A percentile compares a stretch with the other conserved stretches of the same genome.
phyloP scores from a whole-genome alignment of 73 alveolate species.

The Paramecium tetraurelia region DNA sequence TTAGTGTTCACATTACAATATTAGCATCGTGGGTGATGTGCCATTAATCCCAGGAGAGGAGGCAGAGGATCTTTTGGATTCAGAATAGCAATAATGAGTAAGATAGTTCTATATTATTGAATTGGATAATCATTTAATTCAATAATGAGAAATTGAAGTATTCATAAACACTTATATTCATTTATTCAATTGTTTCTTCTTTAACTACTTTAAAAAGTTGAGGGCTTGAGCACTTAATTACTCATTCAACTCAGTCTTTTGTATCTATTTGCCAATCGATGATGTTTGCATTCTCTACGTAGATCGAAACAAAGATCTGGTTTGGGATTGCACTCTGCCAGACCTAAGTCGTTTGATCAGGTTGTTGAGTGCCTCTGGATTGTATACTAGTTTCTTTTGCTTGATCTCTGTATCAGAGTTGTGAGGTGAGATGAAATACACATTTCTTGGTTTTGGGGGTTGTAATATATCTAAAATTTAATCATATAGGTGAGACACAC shows the following conservation, averaged over 20 bases:
- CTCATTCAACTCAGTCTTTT: not conserved
- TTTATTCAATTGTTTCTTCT: not conserved
- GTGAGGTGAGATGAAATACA: not conserved
- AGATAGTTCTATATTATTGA: not conserved
- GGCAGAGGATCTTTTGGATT: not conserved
- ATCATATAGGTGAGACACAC: not conserved
- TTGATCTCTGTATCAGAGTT: not conserved
- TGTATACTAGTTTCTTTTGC: not conserved
- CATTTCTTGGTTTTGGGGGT: not conserved
- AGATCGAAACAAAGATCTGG: not conserved
- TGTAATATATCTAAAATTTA: not conserved
- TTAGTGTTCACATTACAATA: not conserved
- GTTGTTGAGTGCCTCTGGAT: conserved; percentile 4
- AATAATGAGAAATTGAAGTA: not conserved
- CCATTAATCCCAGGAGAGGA: not conserved
- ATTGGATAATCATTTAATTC: not conserved
- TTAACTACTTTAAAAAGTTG: not conserved
- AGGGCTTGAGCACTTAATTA: not conserved
- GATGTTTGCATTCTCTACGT: not conserved
- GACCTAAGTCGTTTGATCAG: not conserved
- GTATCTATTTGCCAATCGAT: not conserved
- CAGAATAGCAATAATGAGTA: not conserved
- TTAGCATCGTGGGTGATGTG: not conserved
- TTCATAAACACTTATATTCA: not conserved
- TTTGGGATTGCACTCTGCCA: not conserved